Conservation (phyloP, 2,329 filamentous ascomycete genomes). For the Ophiostoma angusticollis region DNA sequence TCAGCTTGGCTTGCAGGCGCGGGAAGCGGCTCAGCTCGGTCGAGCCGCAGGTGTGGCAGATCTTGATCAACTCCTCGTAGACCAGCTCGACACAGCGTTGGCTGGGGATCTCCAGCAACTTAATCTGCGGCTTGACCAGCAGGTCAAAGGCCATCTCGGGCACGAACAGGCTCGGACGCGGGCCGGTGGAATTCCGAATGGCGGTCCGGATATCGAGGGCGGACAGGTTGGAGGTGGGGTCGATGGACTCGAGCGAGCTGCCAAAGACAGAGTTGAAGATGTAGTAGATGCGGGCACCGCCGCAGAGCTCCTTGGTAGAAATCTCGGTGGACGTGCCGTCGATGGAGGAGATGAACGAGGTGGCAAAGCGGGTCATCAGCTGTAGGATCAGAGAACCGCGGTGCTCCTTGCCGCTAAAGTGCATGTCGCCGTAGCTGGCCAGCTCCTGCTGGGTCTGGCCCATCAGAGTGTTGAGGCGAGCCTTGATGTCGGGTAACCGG, state of each 20-base stretch:
- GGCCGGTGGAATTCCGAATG: constrained; percentile 94
- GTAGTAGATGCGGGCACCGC: constrained; percentile 92
- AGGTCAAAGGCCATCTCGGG: constrained; percentile 96
- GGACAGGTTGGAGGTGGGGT: constrained; percentile 89
- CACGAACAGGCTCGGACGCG: constrained; percentile 88
- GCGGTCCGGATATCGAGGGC: constrained; percentile 92
- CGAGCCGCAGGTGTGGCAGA: constrained; percentile 95
- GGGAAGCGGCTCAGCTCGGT: constrained; percentile 88
- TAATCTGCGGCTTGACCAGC: constrained; percentile 96
- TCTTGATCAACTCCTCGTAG: constrained; percentile 98
- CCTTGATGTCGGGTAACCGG: constrained; percentile 93
- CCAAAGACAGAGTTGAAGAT: constrained; percentile 99
- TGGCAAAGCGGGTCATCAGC: constrained; percentile 95
- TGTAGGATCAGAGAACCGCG: constrained; percentile 88
- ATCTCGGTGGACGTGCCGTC: constrained; percentile 98
- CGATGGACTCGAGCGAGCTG: constrained; percentile 88
- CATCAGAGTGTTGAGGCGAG: constrained; percentile 93
- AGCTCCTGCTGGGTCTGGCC: constrained; percentile 98
- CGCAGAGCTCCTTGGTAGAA: constrained; percentile 93
- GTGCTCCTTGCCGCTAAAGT: constrained; percentile 95
- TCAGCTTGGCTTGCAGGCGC: constrained; percentile 86
- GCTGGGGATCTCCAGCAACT: constrained; percentile 84
- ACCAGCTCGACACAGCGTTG: constrained; percentile 96
- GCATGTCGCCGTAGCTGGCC: constrained; percentile 93
- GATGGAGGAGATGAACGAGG: constrained; percentile 95